Conservation (phyloP, 2,329 filamentous ascomycete species). For the Elsinoe perseae region DNA sequence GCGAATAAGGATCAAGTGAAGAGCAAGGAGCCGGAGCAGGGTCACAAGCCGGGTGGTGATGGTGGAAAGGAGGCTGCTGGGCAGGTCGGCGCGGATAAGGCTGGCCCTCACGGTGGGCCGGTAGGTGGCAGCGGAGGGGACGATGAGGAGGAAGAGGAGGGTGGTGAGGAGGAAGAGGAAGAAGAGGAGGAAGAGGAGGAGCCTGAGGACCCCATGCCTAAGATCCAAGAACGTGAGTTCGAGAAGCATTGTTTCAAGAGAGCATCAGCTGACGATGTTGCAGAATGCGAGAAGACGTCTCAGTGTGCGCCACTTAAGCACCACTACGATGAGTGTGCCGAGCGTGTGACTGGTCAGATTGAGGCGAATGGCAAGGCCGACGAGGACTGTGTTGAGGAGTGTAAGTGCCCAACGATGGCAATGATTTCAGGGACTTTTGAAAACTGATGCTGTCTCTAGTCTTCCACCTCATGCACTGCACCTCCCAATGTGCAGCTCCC, state of each 20-base stretch:
- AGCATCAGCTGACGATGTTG: constrained; percentile 17
- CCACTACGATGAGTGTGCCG: constrained; percentile 96
- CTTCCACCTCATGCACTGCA: constrained; percentile 98
- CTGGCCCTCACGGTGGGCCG: constrained; percentile 24
- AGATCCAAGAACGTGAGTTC: constrained; percentile 79
- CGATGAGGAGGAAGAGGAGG: constrained; percentile 46
- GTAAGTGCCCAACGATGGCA: constrained; percentile 52
- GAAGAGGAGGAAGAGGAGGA: constrained; percentile 69
- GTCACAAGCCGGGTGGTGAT: constrained; percentile 24
- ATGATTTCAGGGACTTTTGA: not conserved
- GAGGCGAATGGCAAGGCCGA: constrained; percentile 65
- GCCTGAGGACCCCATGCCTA: constrained; percentile 75
- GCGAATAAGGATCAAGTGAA: constrained; percentile 37
- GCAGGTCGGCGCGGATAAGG: constrained; percentile 22
- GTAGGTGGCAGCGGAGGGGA: constrained; percentile 33
- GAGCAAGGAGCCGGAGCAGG: constrained; percentile 22
- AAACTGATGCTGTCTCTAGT: constrained; percentile 47
- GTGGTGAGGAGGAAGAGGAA: constrained; percentile 52
- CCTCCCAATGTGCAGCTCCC: constrained; percentile 82
- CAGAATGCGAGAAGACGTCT: constrained; percentile 84
- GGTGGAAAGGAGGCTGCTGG: constrained; percentile 24
- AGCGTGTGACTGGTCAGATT: constrained; percentile 73
- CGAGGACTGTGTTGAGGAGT: constrained; percentile 99
- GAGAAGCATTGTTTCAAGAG: not conserved
- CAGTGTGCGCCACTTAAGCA: constrained; percentile 85